Evolutionary conservation across 768 basidiomycete species (phyloP), one percentile per base, ranked within the genome.

Genomic region (Tephrocybe sp.): DNA sequence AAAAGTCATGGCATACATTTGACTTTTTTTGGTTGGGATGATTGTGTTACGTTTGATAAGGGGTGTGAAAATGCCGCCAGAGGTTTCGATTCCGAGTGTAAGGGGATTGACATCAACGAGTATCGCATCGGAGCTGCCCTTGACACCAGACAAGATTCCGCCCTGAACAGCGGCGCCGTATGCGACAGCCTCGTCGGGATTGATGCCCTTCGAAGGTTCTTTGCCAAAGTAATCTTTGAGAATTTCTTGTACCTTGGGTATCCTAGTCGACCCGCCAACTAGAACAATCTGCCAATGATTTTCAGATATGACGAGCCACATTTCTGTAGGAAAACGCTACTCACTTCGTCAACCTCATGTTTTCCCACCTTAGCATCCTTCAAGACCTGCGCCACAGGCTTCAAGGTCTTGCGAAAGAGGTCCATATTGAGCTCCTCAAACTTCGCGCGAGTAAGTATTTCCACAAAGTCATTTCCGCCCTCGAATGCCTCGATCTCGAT

Each of bases 341-440:
- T 18, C 18, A 71, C 85, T 69, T 88, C 86, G 59, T 89, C 80
- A 54, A 92, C 78, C 45, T 86, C 80, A 51, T 86, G 83, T 77
- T 87, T 89, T 73, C 82, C 84, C 63, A 92, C 77, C 54, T 78
- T 77, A 38, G 89, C 85, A 65, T 91, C 88, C 78, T 86, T 87
- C 55, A 90, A 74, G 16, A 90, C 89, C 69, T 86, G 87, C 68
- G 89, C 84, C 53, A 91, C 89, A 52, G 87, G 88, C 70, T 85
- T 85, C 84, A 92, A 83, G 12, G 89, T 91, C 78, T 85, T 86
- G 57, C 82, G 74, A 80, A 92, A 90, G 22, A 92, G 76, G 60
- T 89, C 88, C 68, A 84, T 77, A 74, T 88, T 90, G 59, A 91
- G 75, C 67, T 90, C 87, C 72, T 91, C 89, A 65, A 92, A 91